phyloP scores from a whole-genome alignment of 176 grass and related monocot species.

The Carex myosuroides region DNA sequence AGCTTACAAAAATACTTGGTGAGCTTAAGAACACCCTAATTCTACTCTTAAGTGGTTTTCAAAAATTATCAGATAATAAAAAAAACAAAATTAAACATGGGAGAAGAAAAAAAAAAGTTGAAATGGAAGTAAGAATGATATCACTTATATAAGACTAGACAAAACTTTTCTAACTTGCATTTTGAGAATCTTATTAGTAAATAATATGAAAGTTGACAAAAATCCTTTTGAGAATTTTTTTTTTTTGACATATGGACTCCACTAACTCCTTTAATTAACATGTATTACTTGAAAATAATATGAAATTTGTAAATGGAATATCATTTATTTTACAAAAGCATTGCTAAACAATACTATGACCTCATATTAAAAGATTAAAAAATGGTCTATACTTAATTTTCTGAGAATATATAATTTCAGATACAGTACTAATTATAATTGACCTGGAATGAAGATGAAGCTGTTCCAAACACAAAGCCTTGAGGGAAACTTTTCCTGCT shows the following conservation, averaged over 20 bases:
- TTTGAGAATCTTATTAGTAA: too few species aligned
- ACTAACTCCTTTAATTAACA: neutral
- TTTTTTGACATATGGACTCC: neutral
- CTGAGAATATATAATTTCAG: too few species aligned
- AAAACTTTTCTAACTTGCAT: neutral
- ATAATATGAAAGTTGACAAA: neutral
- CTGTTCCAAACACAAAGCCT: conserved; percentile 88
- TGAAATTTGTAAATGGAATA: neutral
- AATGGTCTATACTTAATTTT: too few species aligned
- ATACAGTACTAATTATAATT: neutral
- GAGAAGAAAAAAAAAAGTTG: neutral
- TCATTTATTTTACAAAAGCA: neutral
- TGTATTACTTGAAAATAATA: neutral
- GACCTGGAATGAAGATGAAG: conserved; percentile 87
- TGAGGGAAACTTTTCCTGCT: conserved; percentile 68
- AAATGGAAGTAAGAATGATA: neutral
- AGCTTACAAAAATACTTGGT: too few species aligned
- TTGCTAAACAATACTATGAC: neutral
- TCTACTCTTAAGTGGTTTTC: neutral
- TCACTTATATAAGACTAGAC: neutral
- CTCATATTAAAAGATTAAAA: neutral
- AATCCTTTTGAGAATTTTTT: neutral
- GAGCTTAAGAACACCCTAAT: too few species aligned
- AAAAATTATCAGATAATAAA: neutral
- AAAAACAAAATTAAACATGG: neutral